These are phyloP conservation scores for Curvularia verruculosa DNA, from an alignment of 2,329 filamentous ascomycete genomes.

Conservation along the genomic window DNA sequence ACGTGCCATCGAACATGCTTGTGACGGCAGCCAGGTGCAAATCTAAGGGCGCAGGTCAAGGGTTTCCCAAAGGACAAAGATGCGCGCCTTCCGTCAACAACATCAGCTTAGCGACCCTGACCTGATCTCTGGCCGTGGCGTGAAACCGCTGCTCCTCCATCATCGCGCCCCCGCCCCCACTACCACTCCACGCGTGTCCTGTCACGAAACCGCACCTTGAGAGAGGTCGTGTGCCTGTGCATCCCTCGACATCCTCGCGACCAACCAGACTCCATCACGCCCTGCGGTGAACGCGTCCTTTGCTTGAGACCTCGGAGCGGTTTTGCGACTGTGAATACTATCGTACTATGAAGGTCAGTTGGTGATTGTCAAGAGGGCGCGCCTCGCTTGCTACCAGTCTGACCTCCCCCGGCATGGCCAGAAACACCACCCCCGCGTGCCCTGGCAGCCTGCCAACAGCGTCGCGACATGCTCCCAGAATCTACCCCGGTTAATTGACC, in stretches of 20 bases:
- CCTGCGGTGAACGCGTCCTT: constrained; percentile 29
- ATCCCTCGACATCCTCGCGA: constrained; percentile 17
- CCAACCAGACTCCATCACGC: constrained; percentile 18
- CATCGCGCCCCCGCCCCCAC: constrained; percentile 34
- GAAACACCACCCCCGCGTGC: constrained; percentile 10
- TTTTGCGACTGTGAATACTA: constrained; percentile 23
- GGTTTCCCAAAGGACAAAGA: constrained; percentile 24
- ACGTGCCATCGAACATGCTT: constrained; percentile 36
- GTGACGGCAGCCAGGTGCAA: constrained; percentile 27
- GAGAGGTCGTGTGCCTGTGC: constrained; percentile 33
- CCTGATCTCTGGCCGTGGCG: constrained; percentile 19
- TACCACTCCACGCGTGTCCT: constrained; percentile 26
- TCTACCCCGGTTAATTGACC: constrained; percentile 2
- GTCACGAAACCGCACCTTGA: constrained; percentile 32
- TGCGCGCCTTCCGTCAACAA: constrained; percentile 20
- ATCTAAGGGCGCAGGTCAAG: constrained; percentile 23
- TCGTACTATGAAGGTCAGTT: constrained; percentile 48
- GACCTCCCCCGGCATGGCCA: constrained; percentile 8
- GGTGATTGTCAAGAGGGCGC: constrained; percentile 35
- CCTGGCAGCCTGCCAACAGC: constrained; percentile 15
- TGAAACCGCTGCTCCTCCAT: constrained; percentile 33
- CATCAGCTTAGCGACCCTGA: constrained; percentile 27
- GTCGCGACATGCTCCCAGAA: constrained; percentile 11
- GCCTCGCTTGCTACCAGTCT: constrained; percentile 17
- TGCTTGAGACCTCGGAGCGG: constrained; percentile 19